These are phyloP conservation scores for Vachellia pachyceras DNA, from an alignment of 306 rosid species.

Conservation along the genomic window DNA sequence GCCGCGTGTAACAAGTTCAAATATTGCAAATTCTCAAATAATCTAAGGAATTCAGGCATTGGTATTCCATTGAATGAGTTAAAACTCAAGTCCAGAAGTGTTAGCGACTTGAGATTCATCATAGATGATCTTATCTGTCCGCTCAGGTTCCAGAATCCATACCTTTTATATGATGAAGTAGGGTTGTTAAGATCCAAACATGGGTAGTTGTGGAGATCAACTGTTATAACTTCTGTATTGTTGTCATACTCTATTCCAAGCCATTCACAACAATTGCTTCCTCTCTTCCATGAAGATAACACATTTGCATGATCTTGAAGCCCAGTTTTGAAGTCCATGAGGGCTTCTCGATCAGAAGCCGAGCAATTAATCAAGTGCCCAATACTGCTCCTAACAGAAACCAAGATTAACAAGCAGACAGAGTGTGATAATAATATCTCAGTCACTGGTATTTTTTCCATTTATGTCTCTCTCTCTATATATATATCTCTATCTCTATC, in stretches of 20 bases:
- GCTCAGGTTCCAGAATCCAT: slow-evolving; percentile 16
- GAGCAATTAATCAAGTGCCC: slow-evolving; percentile 31
- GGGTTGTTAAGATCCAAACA: slow-evolving; percentile 22
- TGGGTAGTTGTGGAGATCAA: slow-evolving; percentile 49
- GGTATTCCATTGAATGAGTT: background rate
- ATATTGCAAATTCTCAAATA: slow-evolving; percentile 48
- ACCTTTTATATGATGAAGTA: background rate
- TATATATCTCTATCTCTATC: background rate
- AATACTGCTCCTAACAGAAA: background rate
- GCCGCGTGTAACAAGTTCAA: slow-evolving; percentile 55
- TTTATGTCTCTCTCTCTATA: slow-evolving; percentile 1
- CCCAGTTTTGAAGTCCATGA: slow-evolving; percentile 46
- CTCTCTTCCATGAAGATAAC: slow-evolving; percentile 52
- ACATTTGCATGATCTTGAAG: slow-evolving; percentile 46
- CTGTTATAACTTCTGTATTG: slow-evolving; percentile 40
- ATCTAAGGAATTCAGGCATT: slow-evolving; percentile 43
- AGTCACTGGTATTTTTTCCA: slow-evolving; percentile 31
- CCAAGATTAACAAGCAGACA: slow-evolving; percentile 5
- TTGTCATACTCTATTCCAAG: slow-evolving; percentile 44
- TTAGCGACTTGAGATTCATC: slow-evolving; percentile 46
- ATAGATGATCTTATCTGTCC: slow-evolving; percentile 55
- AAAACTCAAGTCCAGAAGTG: slow-evolving; percentile 53
- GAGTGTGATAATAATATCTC: slow-evolving; percentile 6
- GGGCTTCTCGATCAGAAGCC: slow-evolving; percentile 46
- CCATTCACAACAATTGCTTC: slow-evolving; percentile 53